Conservation (phyloP, 1,139 yeast species). For the Debaryomyces coudertii region DNA sequence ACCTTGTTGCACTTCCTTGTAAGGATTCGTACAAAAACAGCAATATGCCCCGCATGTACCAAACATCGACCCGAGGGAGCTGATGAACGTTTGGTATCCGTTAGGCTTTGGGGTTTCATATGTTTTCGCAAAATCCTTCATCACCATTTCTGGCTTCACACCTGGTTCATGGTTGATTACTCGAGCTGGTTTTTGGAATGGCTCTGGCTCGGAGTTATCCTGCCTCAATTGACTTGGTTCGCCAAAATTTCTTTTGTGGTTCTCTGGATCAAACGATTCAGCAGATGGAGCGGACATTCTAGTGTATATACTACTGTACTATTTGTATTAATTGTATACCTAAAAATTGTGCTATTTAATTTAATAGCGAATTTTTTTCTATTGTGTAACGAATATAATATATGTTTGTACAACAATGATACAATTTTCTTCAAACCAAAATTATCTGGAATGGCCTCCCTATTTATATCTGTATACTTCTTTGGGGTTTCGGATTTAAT, state of each 20-base stretch:
- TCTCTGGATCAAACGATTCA: constrained; percentile 21
- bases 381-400: background rate
- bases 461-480: too few relatives aligned
- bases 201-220: background rate
- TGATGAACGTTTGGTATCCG: constrained; percentile 45
- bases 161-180: constrained; percentile 20
- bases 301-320: background rate
- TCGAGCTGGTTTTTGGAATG: background rate
- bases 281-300: constrained; percentile 1
- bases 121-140: constrained; percentile 37
- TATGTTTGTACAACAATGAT: too few relatives aligned
- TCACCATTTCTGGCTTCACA: constrained; percentile 35
- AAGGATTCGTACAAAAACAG: constrained; percentile 64
- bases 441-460: too few relatives aligned
- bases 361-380: background rate
- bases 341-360: background rate
- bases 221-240: constrained; percentile 10
- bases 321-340: background rate
- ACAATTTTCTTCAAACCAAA: too few relatives aligned
- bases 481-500: too few relatives aligned
- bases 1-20: constrained; percentile 65
- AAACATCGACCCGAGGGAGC: constrained; percentile 47
- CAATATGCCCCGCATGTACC: constrained; percentile 67
- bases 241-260: constrained; percentile 20
- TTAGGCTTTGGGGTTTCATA: constrained; percentile 42